These are phyloP conservation scores for Erodium chrysanthum DNA, from an alignment of 441 rosid species.

Conservation along the genomic window DNA sequence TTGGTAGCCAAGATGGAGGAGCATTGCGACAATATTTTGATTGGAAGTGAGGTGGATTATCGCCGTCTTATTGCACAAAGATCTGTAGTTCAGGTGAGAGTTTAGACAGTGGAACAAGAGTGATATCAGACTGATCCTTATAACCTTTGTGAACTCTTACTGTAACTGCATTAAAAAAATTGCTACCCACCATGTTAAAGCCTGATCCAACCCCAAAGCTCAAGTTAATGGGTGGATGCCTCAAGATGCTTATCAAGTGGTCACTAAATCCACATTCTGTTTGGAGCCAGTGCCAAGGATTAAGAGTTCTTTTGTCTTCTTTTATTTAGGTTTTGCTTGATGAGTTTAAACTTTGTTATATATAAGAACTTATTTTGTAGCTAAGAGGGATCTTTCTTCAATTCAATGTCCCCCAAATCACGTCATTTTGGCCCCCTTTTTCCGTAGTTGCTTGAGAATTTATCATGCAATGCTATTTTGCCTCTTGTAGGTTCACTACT, in stretches of 20 bases:
- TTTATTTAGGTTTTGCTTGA: not conserved
- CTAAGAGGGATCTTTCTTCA: not conserved
- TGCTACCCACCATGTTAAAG: not conserved
- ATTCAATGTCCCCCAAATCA: not conserved
- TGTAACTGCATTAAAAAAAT: not conserved
- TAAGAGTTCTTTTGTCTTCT: not conserved
- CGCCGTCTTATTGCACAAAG: slow-evolving; percentile 61
- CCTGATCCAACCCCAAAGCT: too few species aligned
- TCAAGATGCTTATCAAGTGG: too few species aligned
- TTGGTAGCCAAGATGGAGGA: slow-evolving; percentile 53
- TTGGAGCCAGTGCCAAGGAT: not conserved
- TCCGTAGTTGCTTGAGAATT: not conserved
- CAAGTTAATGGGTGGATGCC: too few species aligned
- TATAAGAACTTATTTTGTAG: too few species aligned
- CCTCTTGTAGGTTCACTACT: slow-evolving; percentile 50
- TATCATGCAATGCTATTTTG: not conserved
- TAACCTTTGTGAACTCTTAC: not conserved
- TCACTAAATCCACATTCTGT: not conserved
- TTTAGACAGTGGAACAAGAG: too few species aligned
- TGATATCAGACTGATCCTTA: not conserved
- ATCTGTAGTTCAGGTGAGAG: slow-evolving; percentile 38
- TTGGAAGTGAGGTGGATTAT: slow-evolving; percentile 81
- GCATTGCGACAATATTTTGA: slow-evolving; percentile 60
- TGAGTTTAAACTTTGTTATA: too few species aligned
- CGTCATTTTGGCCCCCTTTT: not conserved